Evolutionary conservation across 2,329 filamentous ascomycete genomes (phyloP), one percentile per base, ranked within the genome.

Genomic region (Aspergillus costaricaensis): DNA sequence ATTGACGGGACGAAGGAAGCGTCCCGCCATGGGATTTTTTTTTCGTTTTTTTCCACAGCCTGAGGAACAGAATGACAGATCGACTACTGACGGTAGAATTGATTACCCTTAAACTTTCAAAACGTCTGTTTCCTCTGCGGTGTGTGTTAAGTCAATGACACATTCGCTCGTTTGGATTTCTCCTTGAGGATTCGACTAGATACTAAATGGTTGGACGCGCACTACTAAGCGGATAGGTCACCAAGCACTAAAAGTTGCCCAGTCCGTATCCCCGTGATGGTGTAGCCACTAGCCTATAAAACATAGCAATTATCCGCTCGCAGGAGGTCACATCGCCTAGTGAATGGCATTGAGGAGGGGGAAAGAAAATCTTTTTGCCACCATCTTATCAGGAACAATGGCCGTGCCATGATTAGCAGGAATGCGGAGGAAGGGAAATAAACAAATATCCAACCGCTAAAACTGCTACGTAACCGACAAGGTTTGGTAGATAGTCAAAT

Each of bases 341-440:
- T 36, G 41, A 21, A 19, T 7, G 19, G 12, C 41, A 57, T 56
- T 32, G 25, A 21, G 48, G 51, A 38, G 27, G 10, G 32, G 32
- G 32, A 36, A 36, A 36, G 32, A 14, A 36, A 52, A 25, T 38
- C 36, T 58, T 63, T 59, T 67, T 60, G 65, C 58, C 62, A 65
- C 65, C 58, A 65, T 67, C 65, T 67, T 65, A 67, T 67, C 65
- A 64, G 54, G 57, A 38, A 57, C 43, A 58, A 19, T 50, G 32
- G 48, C 32, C 36, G 30, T 5, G 50, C 15, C 36, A 32, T 59
- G 38, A 23, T 21, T n/a, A 23, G 49, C n/a, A 57, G 59, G 44
- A 43, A 61, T 56, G 61, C 61, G 61, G 63, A 65, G 55, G 52
- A 50, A 36, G 52, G 56, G 59, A 57, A 53, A 53, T 39, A 57